Base-by-base conservation (phyloP, 1,139 yeast species). In the Diutina rugosa region DNA sequence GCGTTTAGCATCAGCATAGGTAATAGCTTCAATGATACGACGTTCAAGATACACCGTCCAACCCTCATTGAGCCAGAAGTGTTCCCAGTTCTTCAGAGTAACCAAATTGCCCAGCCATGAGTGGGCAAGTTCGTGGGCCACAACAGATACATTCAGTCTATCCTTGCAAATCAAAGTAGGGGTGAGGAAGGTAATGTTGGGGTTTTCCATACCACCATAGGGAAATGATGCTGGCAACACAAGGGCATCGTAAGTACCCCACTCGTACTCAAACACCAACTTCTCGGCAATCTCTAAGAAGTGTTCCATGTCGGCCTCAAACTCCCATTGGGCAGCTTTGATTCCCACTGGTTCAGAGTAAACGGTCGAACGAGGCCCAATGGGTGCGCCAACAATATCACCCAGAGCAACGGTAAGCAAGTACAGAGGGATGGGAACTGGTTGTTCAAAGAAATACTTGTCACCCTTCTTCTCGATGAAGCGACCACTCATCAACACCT, bases 181-280 rank as follows among this genome's bases (percentile, higher is more conserved):
- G 0, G 97, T 90, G 48, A 91, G 93, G 69, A 89, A 89, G 2
- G 96, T 90, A 69, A 89, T 82, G 68, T 89, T 89, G 57, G 96
- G 96, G 67, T 89, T 88, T 71, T 90, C 97, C 97, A 90, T 90
- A 57, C 97, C 97, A 59, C 97, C 97, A 65, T 89, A 90, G 2
- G 97, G 97, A 79, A 89, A 90, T 6, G 91, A 81, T 57, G 82
- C 79, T 4, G 96, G 96, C 61, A 90, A 78, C 47, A 90, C 83
- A 56, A 90, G 74, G 28, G 90, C 87, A 65, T 90, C 93, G 69
- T 87, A 90, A 54, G 83, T 83, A 59, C 81, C 79, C 96, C 97
- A 90, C 65, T 88, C 95, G 68, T 90, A 90, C 1, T 82, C 80
- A 66, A 85, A 89, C n/a, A 89, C 84, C 58, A 90, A 76, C 48